These are phyloP conservation scores for Stachybotrys echinatus DNA, from an alignment of 2,329 filamentous ascomycete species.

Conservation along the genomic window DNA sequence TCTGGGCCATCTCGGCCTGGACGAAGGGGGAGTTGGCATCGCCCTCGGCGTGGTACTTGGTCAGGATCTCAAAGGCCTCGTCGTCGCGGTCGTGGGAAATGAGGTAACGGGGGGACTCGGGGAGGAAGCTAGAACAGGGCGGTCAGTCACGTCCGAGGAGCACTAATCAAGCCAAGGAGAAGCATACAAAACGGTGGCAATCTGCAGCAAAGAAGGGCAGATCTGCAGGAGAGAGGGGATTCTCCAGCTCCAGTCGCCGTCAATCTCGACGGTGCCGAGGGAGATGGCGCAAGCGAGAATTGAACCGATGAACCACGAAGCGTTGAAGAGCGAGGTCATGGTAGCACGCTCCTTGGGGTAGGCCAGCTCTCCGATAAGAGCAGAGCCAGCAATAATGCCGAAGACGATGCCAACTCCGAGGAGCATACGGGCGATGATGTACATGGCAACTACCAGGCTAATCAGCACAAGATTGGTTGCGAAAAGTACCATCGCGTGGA, in stretches of 20 bases:
- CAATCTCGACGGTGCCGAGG: slow-evolving; percentile 34
- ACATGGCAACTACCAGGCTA: slow-evolving; percentile 47
- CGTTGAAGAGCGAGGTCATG: slow-evolving; percentile 55
- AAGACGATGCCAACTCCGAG: slow-evolving; percentile 59
- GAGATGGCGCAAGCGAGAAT: slow-evolving; percentile 45
- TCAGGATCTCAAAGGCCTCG: slow-evolving; percentile 23
- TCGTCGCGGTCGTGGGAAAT: slow-evolving; percentile 22
- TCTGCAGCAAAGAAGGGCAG: slow-evolving; percentile 30
- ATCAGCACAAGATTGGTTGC: not conserved
- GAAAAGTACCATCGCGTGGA: not conserved
- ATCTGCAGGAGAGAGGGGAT: slow-evolving; percentile 40
- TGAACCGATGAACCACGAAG: slow-evolving; percentile 50
- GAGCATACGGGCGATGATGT: slow-evolving; percentile 52
- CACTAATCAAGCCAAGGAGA: not conserved
- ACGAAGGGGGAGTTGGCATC: slow-evolving; percentile 45
- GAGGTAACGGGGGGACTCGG: slow-evolving; percentile 28
- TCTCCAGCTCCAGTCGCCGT: slow-evolving; percentile 24
- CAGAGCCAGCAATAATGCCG: slow-evolving; percentile 52
- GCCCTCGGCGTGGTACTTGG: slow-evolving; percentile 46
- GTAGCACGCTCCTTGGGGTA: slow-evolving; percentile 56
- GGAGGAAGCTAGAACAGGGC: slow-evolving; percentile 9
- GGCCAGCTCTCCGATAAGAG: slow-evolving; percentile 54
- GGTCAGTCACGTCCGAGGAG: not conserved
- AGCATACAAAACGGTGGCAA: slow-evolving; percentile 31
- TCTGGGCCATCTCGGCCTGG: slow-evolving; percentile 55